A percentile compares a stretch with the other conserved stretches of the same genome.
Conservation (phyloP, 2,329 filamentous ascomycete genomes). For the Gliomastix tumulicola region DNA sequence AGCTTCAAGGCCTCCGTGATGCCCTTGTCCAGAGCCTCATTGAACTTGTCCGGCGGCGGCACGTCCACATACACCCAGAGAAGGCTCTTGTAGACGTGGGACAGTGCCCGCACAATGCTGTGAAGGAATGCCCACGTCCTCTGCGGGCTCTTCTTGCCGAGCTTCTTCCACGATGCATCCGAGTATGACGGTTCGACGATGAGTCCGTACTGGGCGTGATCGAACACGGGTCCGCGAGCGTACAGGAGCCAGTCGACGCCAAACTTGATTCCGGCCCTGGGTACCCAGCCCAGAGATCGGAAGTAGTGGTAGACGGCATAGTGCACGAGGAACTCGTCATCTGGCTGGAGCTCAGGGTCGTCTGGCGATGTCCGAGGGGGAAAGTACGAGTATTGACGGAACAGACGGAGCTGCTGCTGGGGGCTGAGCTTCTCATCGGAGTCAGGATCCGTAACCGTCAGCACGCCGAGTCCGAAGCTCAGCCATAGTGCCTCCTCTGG, state of each 20-base stretch:
- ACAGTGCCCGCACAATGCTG: slow-evolving; percentile 81
- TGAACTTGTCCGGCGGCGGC: slow-evolving; percentile 55
- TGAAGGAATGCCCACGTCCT: slow-evolving; percentile 79
- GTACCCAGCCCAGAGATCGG: slow-evolving; percentile 89
- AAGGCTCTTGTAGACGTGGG: slow-evolving; percentile 83
- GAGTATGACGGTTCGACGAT: slow-evolving; percentile 79
- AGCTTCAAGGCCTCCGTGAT: slow-evolving; percentile 56
- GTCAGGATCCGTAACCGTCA: slow-evolving; percentile 52
- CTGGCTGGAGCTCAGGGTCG: slow-evolving; percentile 48
- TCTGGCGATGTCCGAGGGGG: slow-evolving; percentile 41
- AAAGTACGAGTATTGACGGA: slow-evolving; percentile 63
- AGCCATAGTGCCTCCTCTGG: slow-evolving; percentile 91
- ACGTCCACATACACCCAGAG: slow-evolving; percentile 89
- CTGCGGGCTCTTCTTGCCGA: slow-evolving; percentile 37
- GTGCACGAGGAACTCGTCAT: slow-evolving; percentile 78
- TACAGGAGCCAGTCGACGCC: slow-evolving; percentile 94
- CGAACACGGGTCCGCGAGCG: slow-evolving; percentile 84
- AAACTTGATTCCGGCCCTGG: slow-evolving; percentile 89
- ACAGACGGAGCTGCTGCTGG: slow-evolving; percentile 55
- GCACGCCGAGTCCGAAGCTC: slow-evolving; percentile 68
- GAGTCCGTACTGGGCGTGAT: slow-evolving; percentile 89
- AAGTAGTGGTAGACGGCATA: slow-evolving; percentile 96
- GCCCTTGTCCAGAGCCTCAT: slow-evolving; percentile 39
- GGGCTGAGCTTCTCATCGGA: slow-evolving; percentile 40
- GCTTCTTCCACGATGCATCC: slow-evolving; percentile 60